Evolutionary conservation across 1,139 yeast species (phyloP), one percentile per base, ranked within the genome.

Genomic region (Pichia sp.): DNA sequence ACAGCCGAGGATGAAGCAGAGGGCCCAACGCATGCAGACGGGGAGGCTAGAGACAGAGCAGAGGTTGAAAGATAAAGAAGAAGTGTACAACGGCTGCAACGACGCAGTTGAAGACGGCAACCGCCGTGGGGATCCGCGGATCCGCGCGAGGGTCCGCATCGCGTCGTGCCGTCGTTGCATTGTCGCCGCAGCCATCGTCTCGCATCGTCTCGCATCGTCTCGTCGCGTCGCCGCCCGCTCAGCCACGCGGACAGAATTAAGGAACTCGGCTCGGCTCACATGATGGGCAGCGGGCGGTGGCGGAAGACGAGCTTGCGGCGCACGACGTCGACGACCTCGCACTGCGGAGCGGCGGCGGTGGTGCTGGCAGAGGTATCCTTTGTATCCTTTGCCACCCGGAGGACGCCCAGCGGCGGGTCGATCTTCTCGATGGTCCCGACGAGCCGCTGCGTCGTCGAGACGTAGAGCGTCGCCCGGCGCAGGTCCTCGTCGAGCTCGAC

Each of bases 251-350:
- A 7, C 10, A 17, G 22, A 14, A 15, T 22, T 6, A 14, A 7
- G 5, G 28, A 11, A 20, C 7, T 8, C 3, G 14, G 8, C 5
- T 11, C 12, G 11, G n/a, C 19, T 45, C 58, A 80, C 88, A 81
- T 81, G 39, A 82, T 78, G 4, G 91, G 91, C 42, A 82, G 63
- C 0, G 91, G 89, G 47, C 91, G 66, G 31, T 75, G 72, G 42
- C 70, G 74, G 54, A 82, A 82, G 6, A 79, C 66, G 18, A 80
- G 58, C 53, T 79, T 79, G 43, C 71, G 69, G 30, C 61, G 61
- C 8, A 82, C 68, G 1, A 82, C 61, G 56, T 81, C 89, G n/a
- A 77, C 60, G 52, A 81, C 63, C 44, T 71, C 63, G 10, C 77
- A 69, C 2, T 35, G 21, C 12, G 20, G 21, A 9, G 12, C 43